A percentile compares a stretch with the other conserved stretches of the same genome.
Conservation (phyloP, 345 rosid species). For the Dipteronia dyeriana region DNA sequence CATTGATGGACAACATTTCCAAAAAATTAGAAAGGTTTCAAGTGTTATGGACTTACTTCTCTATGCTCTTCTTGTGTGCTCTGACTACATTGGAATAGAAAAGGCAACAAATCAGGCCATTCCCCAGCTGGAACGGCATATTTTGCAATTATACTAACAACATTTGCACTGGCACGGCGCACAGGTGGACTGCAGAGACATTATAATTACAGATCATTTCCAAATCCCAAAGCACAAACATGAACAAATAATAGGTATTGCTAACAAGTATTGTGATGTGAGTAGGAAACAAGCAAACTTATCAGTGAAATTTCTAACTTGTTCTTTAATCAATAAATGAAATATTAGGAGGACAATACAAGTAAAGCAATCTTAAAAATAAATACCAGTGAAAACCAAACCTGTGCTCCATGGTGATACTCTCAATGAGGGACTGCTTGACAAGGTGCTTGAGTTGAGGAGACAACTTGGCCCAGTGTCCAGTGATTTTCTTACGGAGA, state of each 20-base stretch:
- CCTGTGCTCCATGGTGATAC: constrained; percentile 96
- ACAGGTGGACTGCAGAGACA: constrained; percentile 68
- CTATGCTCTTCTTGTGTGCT: constrained; percentile 96
- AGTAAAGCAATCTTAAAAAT: neutral
- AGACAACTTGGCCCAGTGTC: constrained; percentile 96
- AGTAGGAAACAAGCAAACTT: too few relatives aligned
- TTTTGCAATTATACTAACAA: constrained; percentile 90
- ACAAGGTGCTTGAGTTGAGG: constrained; percentile 80
- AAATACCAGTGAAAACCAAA: constrained; percentile 35
- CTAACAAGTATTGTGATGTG: too few relatives aligned
- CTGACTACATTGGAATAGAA: constrained; percentile 93
- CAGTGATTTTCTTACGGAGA: constrained; percentile 98
- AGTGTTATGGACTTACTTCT: constrained; percentile 55
- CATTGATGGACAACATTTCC: neutral
- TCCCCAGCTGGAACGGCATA: constrained; percentile 96
- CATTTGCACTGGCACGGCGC: constrained; percentile 98
- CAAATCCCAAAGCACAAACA: neutral
- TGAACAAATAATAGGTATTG: neutral
- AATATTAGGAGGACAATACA: neutral
- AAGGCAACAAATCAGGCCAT: constrained; percentile 91
- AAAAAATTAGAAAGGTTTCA: neutral
- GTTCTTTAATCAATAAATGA: too few relatives aligned
- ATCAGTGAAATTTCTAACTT: too few relatives aligned
- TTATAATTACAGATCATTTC: neutral
- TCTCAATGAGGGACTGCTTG: constrained; percentile 86